Evolutionary conservation across 1,284 basidiomycete genomes (phyloP), one percentile per base, ranked within the genome.

Genomic region (Inonotus obliquus): DNA sequence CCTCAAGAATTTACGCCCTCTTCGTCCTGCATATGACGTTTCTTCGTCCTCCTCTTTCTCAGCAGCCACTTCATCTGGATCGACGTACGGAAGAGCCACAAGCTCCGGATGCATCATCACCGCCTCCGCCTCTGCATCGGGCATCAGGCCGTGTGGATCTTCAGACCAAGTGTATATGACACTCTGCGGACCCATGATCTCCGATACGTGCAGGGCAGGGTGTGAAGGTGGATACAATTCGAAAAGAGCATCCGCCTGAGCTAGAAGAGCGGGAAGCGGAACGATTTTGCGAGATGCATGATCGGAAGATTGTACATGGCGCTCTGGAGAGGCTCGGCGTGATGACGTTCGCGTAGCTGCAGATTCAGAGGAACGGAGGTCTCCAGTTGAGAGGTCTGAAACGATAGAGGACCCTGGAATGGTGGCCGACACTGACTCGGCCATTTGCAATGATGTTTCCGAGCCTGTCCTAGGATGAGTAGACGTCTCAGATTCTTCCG

Each of bases 101-200:
- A 82, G 75, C 56, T 81, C 79, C 0, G 83, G 81, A 41, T 77
- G 72, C 4, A 71, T 69, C 27, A 86, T 83, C 75, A 90, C 84
- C 7, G 75, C 73, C 71, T 90, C 89, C 6, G 87, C 82, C 54
- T 80, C 82, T 63, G 81, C 77, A 65, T 86, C 86, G 0, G 69
- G 66, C 0, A 79, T 81, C 52, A 83, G 71, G 35, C 74, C 68
- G 0, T 68, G 41, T 0, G 71, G 66, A 52, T 73, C 68, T 65
- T 81, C 76, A 19, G 77, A 81, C 86, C 86, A 89, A 17, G 87
- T 89, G 67, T 77, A 75, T 66, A 81, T 71, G 29, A 72, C 79
- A 66, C 82, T 83, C 59, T 88, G 82, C 0, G 86, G 87, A 14
- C 90, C 91, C 78, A 92, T 83, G 54, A 88, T 87, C 25, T 77